Base-by-base conservation (phyloP, 2,329 filamentous ascomycete species). In the Cladophialophora immunda region DNA sequence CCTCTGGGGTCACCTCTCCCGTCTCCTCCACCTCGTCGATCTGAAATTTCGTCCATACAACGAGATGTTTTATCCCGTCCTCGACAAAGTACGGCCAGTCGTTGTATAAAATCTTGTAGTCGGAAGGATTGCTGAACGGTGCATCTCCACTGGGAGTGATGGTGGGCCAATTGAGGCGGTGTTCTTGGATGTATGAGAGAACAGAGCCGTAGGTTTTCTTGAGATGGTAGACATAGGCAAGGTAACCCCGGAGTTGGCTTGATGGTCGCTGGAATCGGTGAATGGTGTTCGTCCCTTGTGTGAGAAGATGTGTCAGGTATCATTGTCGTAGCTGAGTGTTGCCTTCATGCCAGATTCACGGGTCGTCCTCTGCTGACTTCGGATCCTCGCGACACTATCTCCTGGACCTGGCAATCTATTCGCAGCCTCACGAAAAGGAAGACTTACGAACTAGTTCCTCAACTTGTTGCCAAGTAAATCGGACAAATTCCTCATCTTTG, bases 1-100 rank as follows among this genome's bases (percentile, higher is more conserved):
- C 87, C 68, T 83, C 78, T 2, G 86, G 82, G 0, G 90, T 92
- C 75, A 96, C 79, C 70, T 93, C 88, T 15, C 87, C 90, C 0
- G 88, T 81, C 19, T 80, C 81, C 0, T 87, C 78, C 73, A 95
- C 89, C 65, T 93, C 91, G 61, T 88, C 84, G 27, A 97, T 82
- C 56, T 86, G 84, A 75, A 97, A 97, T 78, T 97, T 97, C 56
- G 92, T 95, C 94, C 94, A 98, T 13, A 97, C 88, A 4, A 97
- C 92, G 2, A 97, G 82, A 76, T 97, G 94, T 17, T 92, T 86
- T 70, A 97, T 94, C 59, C 86, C 84, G 55, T 82, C 76, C 73
- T 95, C 92, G 61, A 97, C 84, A 0, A 92, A 93, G 75, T 97
- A 98, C 0, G 94, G 94, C 92, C 93, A 97, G 83, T 98, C 94